phyloP scores from a whole-genome alignment of 1,284 basidiomycete species.

The Moesziomyces sp. region DNA sequence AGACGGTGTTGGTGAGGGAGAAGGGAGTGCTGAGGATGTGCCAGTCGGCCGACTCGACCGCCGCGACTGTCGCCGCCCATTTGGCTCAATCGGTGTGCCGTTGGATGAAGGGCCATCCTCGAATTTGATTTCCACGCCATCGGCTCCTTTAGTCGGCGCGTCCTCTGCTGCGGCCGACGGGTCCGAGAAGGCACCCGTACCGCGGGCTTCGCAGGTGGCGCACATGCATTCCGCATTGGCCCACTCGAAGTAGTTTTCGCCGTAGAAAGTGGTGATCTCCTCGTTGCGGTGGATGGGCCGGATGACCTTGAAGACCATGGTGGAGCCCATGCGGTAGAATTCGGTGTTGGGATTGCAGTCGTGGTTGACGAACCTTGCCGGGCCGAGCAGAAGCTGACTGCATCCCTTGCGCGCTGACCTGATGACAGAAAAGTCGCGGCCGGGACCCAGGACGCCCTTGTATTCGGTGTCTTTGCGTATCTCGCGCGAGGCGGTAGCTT shows the following conservation, averaged over 20 bases:
- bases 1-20: constrained; percentile 43
- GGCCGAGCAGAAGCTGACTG: constrained; percentile 89
- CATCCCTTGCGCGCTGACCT: constrained; percentile 88
- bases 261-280: constrained; percentile 77
- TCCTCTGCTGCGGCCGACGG: constrained; percentile 6
- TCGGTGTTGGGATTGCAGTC: constrained; percentile 91
- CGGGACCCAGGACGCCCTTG: constrained; percentile 73
- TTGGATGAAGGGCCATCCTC: constrained; percentile 18
- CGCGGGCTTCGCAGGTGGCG: constrained; percentile 83
- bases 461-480: constrained; percentile 47
- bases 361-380: constrained; percentile 94
- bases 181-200: constrained; percentile 72
- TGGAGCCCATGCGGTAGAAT: constrained; percentile 83
- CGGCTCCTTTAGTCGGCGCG: constrained; percentile 4
- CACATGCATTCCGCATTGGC: constrained; percentile 88
- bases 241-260: constrained; percentile 77
- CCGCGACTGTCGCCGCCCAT: constrained; percentile 39
- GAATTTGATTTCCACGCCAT: constrained; percentile 25
- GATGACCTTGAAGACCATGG: constrained; percentile 87
- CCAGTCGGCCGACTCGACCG: constrained; percentile 27
- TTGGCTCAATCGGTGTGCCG: constrained; percentile 20
- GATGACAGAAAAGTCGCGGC: constrained; percentile 89
- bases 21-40: constrained; percentile 29
- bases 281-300: constrained; percentile 82
- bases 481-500: constrained; percentile 74